These are phyloP conservation scores for Olyra latifolia DNA, from an alignment of 176 grass and related monocot genomes.

Conservation along the genomic window DNA sequence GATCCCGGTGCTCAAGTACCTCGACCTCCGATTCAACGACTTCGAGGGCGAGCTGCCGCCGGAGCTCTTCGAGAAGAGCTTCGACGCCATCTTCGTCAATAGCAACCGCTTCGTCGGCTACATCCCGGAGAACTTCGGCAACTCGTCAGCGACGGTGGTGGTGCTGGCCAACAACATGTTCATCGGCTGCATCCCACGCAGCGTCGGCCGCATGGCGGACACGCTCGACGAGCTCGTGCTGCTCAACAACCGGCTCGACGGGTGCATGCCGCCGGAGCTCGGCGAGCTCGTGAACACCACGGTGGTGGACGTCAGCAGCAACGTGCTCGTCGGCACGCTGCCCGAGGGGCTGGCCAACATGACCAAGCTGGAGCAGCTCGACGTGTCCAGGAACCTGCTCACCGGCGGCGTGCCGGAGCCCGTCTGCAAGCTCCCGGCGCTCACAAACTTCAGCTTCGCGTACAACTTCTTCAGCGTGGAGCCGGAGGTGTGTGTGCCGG, in stretches of 20 bases:
- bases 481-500: constrained; percentile 28
- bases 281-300: constrained; percentile 37
- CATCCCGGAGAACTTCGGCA: constrained; percentile 59
- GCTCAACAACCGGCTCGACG: constrained; percentile 53
- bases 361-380: constrained; percentile 45
- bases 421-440: constrained; percentile 42
- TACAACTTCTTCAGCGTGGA: constrained; percentile 68
- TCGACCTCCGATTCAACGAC: constrained; percentile 76
- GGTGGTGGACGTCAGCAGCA: constrained; percentile 55
- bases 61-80: constrained; percentile 53
- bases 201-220: constrained; percentile 51
- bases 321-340: constrained; percentile 47
- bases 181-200: constrained; percentile 62
- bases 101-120: constrained; percentile 55
- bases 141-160: constrained; percentile 54
- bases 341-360: constrained; percentile 43
- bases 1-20: constrained; percentile 55
- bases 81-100: constrained; percentile 81
- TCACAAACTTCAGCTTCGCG: constrained; percentile 64
- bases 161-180: constrained; percentile 74
- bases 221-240: constrained; percentile 71
- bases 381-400: constrained; percentile 54
- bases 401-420: constrained; percentile 32
- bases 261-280: constrained; percentile 61
- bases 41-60: constrained; percentile 61